These are phyloP conservation scores for Colletotrichum camelliae DNA, from an alignment of 2,329 filamentous ascomycete species.

Conservation along the genomic window DNA sequence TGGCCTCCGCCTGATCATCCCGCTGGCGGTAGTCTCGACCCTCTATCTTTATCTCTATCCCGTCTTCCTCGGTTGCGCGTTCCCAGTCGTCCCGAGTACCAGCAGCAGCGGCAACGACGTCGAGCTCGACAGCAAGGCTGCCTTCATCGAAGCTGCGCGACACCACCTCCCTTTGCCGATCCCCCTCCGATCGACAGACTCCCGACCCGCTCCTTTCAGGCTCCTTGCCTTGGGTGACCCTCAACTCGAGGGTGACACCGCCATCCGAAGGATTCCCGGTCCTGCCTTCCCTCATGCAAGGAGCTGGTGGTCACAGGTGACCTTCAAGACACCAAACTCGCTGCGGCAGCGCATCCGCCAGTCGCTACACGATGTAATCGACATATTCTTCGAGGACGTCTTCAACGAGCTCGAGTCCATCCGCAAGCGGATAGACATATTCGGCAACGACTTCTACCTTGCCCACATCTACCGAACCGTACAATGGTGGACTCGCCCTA, in stretches of 20 bases:
- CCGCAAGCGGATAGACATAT: slow-evolving; percentile 84
- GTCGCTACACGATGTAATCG: slow-evolving; percentile 62
- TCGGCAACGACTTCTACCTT: slow-evolving; percentile 94
- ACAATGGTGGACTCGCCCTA: slow-evolving; percentile 83
- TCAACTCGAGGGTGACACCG: slow-evolving; percentile 91
- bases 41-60: slow-evolving; percentile 90
- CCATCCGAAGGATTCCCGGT: slow-evolving; percentile 67
- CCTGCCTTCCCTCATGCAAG: slow-evolving; percentile 60
- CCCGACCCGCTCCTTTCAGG: slow-evolving; percentile 73
- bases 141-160: slow-evolving; percentile 43
- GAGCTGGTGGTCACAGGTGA: slow-evolving; percentile 50
- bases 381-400: slow-evolving; percentile 71
- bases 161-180: slow-evolving; percentile 30
- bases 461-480: slow-evolving; percentile 89
- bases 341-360: slow-evolving; percentile 58
- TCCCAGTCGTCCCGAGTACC: slow-evolving; percentile 61
- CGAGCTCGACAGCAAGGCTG: slow-evolving; percentile 24
- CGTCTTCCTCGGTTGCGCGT: slow-evolving; percentile 78
- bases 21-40: slow-evolving; percentile 73
- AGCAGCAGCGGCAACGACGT: slow-evolving; percentile 1
- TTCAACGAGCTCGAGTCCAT: slow-evolving; percentile 68
- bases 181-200: slow-evolving; percentile 29
- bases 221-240: slow-evolving; percentile 90
- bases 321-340: slow-evolving; percentile 51
- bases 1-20: slow-evolving; percentile 62